These are phyloP conservation scores for Trypanosoma congolense DNA, from an alignment of 208 protist genomes.

Conservation along the genomic window DNA sequence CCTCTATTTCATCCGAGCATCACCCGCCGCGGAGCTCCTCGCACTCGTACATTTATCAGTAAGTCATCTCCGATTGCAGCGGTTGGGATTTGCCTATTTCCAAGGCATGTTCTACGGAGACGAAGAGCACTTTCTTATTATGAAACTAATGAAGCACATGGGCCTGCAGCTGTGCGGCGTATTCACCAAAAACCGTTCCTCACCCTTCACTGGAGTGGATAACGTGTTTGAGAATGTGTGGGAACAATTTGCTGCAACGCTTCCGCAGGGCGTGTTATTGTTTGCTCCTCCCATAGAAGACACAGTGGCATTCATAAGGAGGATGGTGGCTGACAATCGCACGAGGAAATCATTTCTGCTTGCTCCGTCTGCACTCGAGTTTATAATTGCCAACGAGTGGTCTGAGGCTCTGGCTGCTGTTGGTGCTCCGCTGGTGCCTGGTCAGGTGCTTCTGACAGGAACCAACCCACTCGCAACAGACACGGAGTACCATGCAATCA, in stretches of 20 bases:
- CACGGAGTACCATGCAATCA: background rate
- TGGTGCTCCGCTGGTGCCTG: background rate
- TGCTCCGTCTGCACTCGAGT: background rate
- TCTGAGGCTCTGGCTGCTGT: background rate
- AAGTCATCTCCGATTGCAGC: background rate
- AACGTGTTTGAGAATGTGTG: background rate
- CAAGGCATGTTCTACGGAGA: background rate
- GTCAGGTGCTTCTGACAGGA: background rate
- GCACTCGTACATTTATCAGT: conserved; percentile 4
- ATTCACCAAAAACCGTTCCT: background rate
- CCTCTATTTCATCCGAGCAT: conserved; percentile 4
- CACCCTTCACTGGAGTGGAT: no score
- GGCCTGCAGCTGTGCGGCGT: background rate
- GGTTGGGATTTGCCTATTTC: conserved; percentile 10
- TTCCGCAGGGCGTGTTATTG: background rate
- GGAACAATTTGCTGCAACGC: background rate
- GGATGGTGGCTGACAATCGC: background rate
- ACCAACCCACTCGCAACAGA: conserved; percentile 2
- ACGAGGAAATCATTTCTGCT: background rate
- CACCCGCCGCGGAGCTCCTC: background rate
- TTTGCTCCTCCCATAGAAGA: background rate
- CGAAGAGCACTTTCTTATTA: background rate
- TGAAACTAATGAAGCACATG: background rate
- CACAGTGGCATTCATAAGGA: background rate
- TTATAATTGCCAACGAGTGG: background rate